These are phyloP conservation scores for Cutaneotrichosporon arboriforme DNA, from an alignment of 1,284 basidiomycete genomes.

Conservation along the genomic window DNA sequence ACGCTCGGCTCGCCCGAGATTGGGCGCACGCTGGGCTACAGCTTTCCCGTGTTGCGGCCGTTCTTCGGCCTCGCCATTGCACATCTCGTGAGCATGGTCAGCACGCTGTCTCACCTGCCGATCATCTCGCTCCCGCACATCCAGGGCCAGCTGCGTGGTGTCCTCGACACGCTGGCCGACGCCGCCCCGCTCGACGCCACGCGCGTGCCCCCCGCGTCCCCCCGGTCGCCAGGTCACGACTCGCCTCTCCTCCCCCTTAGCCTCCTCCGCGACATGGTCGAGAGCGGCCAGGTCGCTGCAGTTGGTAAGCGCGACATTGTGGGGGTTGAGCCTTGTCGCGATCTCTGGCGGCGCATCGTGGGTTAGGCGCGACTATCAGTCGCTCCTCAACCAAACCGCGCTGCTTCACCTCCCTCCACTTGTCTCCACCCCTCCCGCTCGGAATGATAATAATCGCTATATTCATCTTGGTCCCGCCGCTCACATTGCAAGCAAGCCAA, in stretches of 20 bases:
- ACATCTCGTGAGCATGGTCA: slow-evolving; percentile 31
- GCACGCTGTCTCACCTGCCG: slow-evolving; percentile 25
- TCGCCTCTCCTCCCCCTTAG: slow-evolving; percentile 4
- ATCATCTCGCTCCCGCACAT: slow-evolving; percentile 31
- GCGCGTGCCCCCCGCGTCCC: not conserved
- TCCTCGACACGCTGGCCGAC: slow-evolving; percentile 31
- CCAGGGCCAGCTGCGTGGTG: slow-evolving; percentile 32
- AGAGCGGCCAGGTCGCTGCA: slow-evolving; percentile 11
- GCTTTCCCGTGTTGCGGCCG: slow-evolving; percentile 40
- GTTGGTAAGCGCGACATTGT: slow-evolving; percentile 22
- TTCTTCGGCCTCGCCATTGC: slow-evolving; percentile 40
- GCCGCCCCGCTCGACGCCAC: slow-evolving; percentile 26
- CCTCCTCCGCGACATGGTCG: slow-evolving; percentile 18
- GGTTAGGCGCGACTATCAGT: slow-evolving; percentile 3
- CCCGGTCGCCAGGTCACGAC: not conserved
- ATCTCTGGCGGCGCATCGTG: slow-evolving; percentile 20
- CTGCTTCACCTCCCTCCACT: no score
- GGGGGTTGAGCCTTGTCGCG: slow-evolving; percentile 16
- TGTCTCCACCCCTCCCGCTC: no score
- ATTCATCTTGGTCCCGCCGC: no score
- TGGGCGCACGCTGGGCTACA: slow-evolving; percentile 41
- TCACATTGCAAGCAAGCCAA: no score
- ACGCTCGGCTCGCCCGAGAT: slow-evolving; percentile 43
- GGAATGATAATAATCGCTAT: no score
- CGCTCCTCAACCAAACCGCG: no score